Evolutionary conservation across 2,329 filamentous ascomycete species (phyloP), one percentile per base, ranked within the genome.

Genomic region (Xylaria sp.): DNA sequence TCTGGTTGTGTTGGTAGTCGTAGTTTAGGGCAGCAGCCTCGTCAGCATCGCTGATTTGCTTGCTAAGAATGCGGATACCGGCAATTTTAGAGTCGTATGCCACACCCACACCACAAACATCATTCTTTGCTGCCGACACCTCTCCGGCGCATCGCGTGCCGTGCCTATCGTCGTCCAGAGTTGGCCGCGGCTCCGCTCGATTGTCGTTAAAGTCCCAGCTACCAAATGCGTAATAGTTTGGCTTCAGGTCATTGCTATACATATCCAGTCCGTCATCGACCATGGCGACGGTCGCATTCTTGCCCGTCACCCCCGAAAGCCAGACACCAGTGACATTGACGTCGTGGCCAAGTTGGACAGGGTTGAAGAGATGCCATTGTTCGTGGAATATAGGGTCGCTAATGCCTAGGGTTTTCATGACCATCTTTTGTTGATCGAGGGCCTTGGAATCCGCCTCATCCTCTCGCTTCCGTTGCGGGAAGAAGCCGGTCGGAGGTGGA

Each of bases 191-290:
- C 72, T 96, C 90, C 1, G 90, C 84, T 2, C 85, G 86, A 58
- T 92, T 86, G 76, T 98, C 94, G 80, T 99, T 99, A 83, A 97
- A 99, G 80, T 99, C 96, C 81, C 92, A 97, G 3, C 95, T 98
- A 30, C 96, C 96, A 65, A 89, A 89, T 1, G 93, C 91, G 77
- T 95, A 98, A 81, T 97, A 99, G 79, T 99, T 99, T 74, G 89
- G 91, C 79, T 92, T 94, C 53, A 99, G 83, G 78, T 99, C 96
- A 30, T 93, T 87, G 82, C 94, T 98, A 81, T 97, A 89, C 91
- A 99, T 96, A 77, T 99, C 96, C 72, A 99, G 81, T 0, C 96
- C 96, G 80, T 99, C 96, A 76, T 99, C 96, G 3, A 99, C 93
- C 73, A 99, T 96, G 63, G 95, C 95, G 2, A 97, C 93, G 0